phyloP scores from a whole-genome alignment of 73 alveolate species.

The Paramecium biaurelia region DNA sequence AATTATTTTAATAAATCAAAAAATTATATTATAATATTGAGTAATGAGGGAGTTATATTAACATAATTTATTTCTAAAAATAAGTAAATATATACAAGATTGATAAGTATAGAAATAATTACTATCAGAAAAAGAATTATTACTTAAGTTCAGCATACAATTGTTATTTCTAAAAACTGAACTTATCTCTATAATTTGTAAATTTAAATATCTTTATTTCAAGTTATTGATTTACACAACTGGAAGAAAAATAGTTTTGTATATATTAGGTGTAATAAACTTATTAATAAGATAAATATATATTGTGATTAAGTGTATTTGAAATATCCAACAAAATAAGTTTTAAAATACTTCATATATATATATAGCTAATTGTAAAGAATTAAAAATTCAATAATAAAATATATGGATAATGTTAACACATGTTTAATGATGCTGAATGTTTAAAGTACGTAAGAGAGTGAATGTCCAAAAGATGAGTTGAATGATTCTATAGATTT shows the following conservation, averaged over 20 bases:
- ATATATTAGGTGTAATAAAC: too few relatives aligned
- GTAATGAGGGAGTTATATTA: background rate
- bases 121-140: background rate
- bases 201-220: background rate
- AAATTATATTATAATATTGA: background rate
- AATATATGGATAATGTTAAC: background rate
- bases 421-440: background rate
- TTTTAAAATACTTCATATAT: background rate
- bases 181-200: background rate
- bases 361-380: background rate
- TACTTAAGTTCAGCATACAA: background rate
- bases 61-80: background rate
- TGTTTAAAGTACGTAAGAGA: background rate
- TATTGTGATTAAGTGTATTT: background rate
- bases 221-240: background rate
- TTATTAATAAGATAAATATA: too few relatives aligned
- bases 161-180: background rate
- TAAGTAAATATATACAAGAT: background rate
- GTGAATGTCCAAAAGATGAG: slow-evolving; percentile 4
- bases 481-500: slow-evolving; percentile 25
- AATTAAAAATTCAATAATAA: background rate
- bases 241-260: background rate
- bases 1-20: background rate
- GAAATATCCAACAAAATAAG: background rate
- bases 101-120: background rate